Evolutionary conservation across 352 stramenopile genomes (phyloP).

Genomic region (Elongisporangium senticosum): DNA sequence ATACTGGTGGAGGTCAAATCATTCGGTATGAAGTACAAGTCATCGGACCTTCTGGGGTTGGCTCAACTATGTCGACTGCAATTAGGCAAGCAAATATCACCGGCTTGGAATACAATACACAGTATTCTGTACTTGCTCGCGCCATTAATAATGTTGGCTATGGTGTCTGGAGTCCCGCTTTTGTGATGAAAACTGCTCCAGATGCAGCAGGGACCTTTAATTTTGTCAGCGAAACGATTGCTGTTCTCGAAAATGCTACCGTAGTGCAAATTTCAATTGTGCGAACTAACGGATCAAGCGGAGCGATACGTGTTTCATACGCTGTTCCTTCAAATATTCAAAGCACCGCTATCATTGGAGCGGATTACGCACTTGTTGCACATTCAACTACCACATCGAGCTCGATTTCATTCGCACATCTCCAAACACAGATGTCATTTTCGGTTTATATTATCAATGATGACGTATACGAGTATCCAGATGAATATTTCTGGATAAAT

Average conservation of each 20-base stretch:
- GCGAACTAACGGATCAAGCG: constrained; percentile 42
- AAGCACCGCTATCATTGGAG: constrained; percentile 21
- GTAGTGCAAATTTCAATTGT: constrained; percentile 21
- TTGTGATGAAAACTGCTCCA: constrained; percentile 25
- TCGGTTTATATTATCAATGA: constrained; percentile 42
- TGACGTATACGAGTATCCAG: constrained; percentile 22
- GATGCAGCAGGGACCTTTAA: constrained; percentile 52
- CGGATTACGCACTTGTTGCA: constrained; percentile 24
- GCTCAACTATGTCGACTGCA: constrained; percentile 8
- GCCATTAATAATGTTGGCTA: constrained; percentile 25
- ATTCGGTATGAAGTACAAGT: constrained; percentile 29
- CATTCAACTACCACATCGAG: constrained; percentile 10
- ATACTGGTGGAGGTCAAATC: constrained; percentile 33
- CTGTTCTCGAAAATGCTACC: constrained; percentile 37
- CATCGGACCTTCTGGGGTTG: constrained; percentile 1
- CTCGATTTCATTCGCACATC: constrained; percentile 27
- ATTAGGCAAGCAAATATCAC: constrained; percentile 9
- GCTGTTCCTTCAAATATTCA: constrained; percentile 1
- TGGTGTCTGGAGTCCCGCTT: constrained; percentile 26
- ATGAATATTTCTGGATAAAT: constrained; percentile 36
- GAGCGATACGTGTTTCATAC: constrained; percentile 30
- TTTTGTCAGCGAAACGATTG: constrained; percentile 15
- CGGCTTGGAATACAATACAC: constrained; percentile 24
- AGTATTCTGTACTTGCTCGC: constrained; percentile 31
- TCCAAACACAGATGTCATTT: constrained; percentile 20